These are phyloP conservation scores for Globisporangium megalacanthum DNA, from an alignment of 352 stramenopile genomes.

Conservation along the genomic window DNA sequence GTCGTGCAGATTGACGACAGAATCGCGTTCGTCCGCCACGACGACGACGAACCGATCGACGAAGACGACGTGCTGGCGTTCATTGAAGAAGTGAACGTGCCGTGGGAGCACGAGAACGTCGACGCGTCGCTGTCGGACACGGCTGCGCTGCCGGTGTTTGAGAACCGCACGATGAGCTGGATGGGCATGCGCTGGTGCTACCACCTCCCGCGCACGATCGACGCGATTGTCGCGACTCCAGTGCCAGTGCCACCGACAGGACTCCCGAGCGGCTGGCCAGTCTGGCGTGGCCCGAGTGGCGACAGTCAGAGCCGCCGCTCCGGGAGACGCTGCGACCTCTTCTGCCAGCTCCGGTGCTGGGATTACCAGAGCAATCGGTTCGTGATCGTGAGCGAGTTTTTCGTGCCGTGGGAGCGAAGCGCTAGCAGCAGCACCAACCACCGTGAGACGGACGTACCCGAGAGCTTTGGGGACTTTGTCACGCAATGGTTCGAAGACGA, in stretches of 20 bases:
- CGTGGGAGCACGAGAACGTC: constrained; percentile 33
- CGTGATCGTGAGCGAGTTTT: constrained; percentile 56
- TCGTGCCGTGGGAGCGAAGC: constrained; percentile 60
- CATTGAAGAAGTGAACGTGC: constrained; percentile 49
- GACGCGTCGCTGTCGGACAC: constrained; percentile 13
- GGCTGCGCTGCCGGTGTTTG: constrained; percentile 16
- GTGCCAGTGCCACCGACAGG: constrained; percentile 59
- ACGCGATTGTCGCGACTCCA: constrained; percentile 40
- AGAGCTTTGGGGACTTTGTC: constrained; percentile 65
- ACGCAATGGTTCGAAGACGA: constrained; percentile 64
- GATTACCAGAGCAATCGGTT: constrained; percentile 44
- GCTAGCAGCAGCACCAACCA: not conserved
- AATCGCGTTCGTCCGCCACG: constrained; percentile 15
- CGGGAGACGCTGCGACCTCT: constrained; percentile 30
- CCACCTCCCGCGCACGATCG: constrained; percentile 53
- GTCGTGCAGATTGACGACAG: constrained; percentile 14
- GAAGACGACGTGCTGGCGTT: constrained; percentile 30
- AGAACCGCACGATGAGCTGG: constrained; percentile 59
- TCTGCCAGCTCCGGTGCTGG: constrained; percentile 72
- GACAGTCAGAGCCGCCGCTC: constrained; percentile 10
- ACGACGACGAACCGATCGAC: constrained; percentile 15
- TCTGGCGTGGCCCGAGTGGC: constrained; percentile 35
- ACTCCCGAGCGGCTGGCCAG: constrained; percentile 55
- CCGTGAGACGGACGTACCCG: constrained; percentile 27
- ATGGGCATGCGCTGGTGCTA: constrained; percentile 83